Evolutionary conservation across 495 filamentous ascomycete genomes (phyloP), one percentile per base, ranked within the genome.

Genomic region (Cercophora newfieldiana): DNA sequence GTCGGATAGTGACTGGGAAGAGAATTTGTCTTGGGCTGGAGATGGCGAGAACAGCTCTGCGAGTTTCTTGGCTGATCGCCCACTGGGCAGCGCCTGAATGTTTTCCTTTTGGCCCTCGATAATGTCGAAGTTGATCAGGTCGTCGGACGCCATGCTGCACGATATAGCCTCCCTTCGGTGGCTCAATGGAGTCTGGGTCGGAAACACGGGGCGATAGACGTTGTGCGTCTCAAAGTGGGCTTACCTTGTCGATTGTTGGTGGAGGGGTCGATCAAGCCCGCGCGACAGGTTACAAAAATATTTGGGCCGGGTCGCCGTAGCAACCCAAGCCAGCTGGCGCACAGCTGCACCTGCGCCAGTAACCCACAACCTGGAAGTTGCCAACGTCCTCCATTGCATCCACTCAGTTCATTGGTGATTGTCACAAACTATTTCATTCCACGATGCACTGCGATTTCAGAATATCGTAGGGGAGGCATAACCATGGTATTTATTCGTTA

Each of bases 31-130:
- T 33, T 86, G 77, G 60, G 47, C n/a, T 26, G 75, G 85, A 60
- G 82, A 85, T 68, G 87, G 86, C 30, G 92, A 91, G 80, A 92
- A 95, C 56, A 94, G 86, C 47, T 88, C 86, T n/a, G 89, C 94
- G 30, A 99, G 88, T 19, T 92, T 91, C 79, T 89, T 89, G 18
- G 95, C 95, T 30, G 94, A 97, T 61, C 95, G 88, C 37, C 95
- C 95, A 55, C 91, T 90, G 1, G 96, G 92, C 47, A 98, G 84
- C 14, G 94, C 89, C 73, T 97, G 93, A 49, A 98, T 96, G 73
- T 99, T 98, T 78, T 99, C 95, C 78, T 99, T 99, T 72, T 97
- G 93, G 50, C 84, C 85, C 75, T 99, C 95, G 79, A 99, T 98
- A 66, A 97, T 87, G 66, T 96, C 90, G 82, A 99, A 98, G 77